Evolutionary conservation across 2,329 filamentous ascomycete species (phyloP).

Genomic region (Fusarium redolens): DNA sequence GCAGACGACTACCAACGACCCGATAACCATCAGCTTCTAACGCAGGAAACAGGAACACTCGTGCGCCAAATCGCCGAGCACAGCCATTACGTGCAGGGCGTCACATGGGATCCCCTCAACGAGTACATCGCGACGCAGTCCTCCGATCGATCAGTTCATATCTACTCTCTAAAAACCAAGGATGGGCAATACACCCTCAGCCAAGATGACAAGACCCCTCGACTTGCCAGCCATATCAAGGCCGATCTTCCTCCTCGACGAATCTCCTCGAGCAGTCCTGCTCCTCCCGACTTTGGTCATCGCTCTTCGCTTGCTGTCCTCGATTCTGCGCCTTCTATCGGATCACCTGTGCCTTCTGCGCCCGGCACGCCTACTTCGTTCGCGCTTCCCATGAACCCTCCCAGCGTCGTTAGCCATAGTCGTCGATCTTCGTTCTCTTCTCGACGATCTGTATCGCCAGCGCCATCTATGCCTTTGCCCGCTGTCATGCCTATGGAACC

Average conservation of each 20-base stretch:
- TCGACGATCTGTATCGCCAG: constrained; percentile 89
- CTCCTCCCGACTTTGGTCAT: constrained; percentile 82
- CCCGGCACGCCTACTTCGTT: constrained; percentile 92
- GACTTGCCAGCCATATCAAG: constrained; percentile 80
- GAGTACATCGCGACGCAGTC: constrained; percentile 99
- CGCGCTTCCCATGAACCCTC: constrained; percentile 94
- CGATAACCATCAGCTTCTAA: constrained; percentile 8
- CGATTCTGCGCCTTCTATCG: constrained; percentile 67
- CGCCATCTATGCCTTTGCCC: constrained; percentile 91
- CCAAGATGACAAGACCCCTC: constrained; percentile 75
- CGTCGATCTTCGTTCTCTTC: constrained; percentile 93
- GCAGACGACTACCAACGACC: constrained; percentile 39
- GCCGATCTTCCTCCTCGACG: constrained; percentile 93
- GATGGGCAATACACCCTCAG: constrained; percentile 91
- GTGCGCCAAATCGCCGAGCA: constrained; percentile 97
- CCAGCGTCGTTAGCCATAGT: constrained; percentile 87
- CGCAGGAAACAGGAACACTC: constrained; percentile 60
- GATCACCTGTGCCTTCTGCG: constrained; percentile 89
- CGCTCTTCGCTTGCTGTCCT: constrained; percentile 71
- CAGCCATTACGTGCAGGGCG: constrained; percentile 97
- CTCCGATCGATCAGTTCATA: constrained; percentile 96
- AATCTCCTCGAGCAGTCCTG: constrained; percentile 91
- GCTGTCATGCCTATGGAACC: constrained; percentile 95
- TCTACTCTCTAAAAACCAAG: constrained; percentile 95
- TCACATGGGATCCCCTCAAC: constrained; percentile 97